Evolutionary conservation across 2,329 filamentous ascomycete species (phyloP), one percentile per base, ranked within the genome.

Genomic region (Lasiodiplodia sp.): DNA sequence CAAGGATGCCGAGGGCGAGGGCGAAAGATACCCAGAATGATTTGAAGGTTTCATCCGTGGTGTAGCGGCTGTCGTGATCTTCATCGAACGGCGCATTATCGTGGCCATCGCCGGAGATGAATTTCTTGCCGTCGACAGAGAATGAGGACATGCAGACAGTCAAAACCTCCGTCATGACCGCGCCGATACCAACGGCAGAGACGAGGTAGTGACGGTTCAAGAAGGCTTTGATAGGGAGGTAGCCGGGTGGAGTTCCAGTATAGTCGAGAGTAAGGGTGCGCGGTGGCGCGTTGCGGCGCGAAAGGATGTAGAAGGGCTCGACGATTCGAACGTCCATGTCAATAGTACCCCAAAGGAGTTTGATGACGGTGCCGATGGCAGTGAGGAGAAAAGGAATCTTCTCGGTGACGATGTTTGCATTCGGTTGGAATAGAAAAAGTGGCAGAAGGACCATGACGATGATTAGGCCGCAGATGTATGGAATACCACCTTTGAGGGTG

Each of bases 251-350:
- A 73, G 91, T 87, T 34, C 89, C 89, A 0, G 90, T 91, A 77
- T 93, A 93, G 78, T 93, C 91, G 11, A 93, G 85, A 0, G 88
- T 90, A 7, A 93, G 84, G 2, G 88, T 90, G 71, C 85, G 87
- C 7, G 90, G 83, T 0, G 88, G 87, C 3, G 91, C 90, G 71
- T 91, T 87, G 3, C 91, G 86, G 65, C 83, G 83, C 16, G 87
- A 90, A 2, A 93, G 85, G 69, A 92, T 87, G 75, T 90, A 92
- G 75, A 91, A 93, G 2, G 91, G 91, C 77, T 93, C 90, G 78
- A 92, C 87, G 85, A 92, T 90, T 52, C 91, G 88, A 57, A 92
- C 85, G 31, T 89, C 87, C 68, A 87, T 90, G 74, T 93, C 91
- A 70, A 93, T 83, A 3, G 87, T 87, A 70, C 86, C 86, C 91